Conservation (phyloP, 345 rosid genomes). For the Luvunga scandens region DNA sequence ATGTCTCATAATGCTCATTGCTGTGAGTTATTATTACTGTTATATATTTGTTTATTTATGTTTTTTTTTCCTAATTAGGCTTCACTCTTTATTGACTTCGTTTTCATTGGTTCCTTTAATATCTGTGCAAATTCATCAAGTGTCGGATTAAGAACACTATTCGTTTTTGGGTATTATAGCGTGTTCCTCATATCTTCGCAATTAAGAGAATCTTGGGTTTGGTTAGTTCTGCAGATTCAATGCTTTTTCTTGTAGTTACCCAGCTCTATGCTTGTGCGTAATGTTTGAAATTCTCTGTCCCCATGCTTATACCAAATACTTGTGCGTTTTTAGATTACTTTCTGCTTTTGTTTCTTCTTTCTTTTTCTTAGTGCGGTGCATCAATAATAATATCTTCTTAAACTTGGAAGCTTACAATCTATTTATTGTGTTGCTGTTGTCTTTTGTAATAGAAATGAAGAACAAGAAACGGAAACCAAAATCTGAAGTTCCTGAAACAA, state of each 20-base stretch:
- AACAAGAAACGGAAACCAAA: slow-evolving; percentile 14
- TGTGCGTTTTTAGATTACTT: not conserved
- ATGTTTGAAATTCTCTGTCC: not conserved
- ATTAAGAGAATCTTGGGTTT: not conserved
- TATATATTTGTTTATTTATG: not conserved
- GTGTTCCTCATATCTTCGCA: not conserved
- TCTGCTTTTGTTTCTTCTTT: not conserved
- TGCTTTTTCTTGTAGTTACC: not conserved
- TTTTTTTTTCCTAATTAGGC: not conserved
- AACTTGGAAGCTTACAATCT: not conserved
- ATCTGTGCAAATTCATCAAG: not conserved
- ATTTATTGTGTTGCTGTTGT: slow-evolving; percentile 1
- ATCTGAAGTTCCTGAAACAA: slow-evolving; percentile 13
- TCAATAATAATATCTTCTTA: not conserved
- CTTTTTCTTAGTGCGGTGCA: not conserved
- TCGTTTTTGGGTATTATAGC: not conserved
- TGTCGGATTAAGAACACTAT: not conserved
- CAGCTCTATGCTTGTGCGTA: not conserved
- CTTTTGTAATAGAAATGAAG: slow-evolving; percentile 11
- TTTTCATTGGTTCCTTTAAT: not conserved
- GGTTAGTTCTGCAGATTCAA: not conserved
- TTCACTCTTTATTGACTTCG: not conserved
- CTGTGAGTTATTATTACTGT: not conserved
- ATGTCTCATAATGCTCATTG: not conserved
- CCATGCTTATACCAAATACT: not conserved